These are phyloP conservation scores for Yamagishiella unicocca DNA, from an alignment of 139 green algal species.

Conservation along the genomic window DNA sequence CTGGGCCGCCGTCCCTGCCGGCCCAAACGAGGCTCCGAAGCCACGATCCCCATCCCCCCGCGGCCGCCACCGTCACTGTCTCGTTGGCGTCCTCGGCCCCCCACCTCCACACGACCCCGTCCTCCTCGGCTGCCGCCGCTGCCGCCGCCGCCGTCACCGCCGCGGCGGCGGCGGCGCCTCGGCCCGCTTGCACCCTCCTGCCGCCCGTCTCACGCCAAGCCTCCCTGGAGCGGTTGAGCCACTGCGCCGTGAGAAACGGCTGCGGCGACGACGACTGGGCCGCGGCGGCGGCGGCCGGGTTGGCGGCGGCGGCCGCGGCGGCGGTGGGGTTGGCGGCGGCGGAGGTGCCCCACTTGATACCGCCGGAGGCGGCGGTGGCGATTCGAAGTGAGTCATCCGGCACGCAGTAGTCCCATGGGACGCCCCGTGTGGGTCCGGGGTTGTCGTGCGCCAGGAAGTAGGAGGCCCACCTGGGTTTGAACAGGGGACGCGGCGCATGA, in stretches of 20 bases:
- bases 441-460: slow-evolving; percentile 66
- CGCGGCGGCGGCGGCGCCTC: neutral
- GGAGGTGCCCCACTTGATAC: neutral
- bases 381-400: slow-evolving; percentile 37
- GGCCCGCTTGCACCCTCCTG: neutral
- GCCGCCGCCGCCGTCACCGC: neutral
- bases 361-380: neutral
- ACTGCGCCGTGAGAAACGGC: neutral
- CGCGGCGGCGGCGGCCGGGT: neutral
- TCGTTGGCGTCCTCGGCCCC: neutral
- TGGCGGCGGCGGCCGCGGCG: neutral
- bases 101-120: neutral
- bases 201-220: neutral
- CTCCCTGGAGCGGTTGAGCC: neutral
- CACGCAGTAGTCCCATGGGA: slow-evolving; percentile 60
- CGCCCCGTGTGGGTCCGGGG: slow-evolving; percentile 59
- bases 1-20: no score
- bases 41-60: no score
- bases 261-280: no score
- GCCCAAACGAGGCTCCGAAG: no score
- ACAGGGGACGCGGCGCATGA: no score
- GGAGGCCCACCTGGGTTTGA: slow-evolving; percentile 62
- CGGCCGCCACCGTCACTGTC: neutral
- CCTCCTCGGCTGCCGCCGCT: neutral
- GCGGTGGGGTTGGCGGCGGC: neutral